phyloP scores from a whole-genome alignment of 257 asterid genomes.

The Nicotiana knightiana region DNA sequence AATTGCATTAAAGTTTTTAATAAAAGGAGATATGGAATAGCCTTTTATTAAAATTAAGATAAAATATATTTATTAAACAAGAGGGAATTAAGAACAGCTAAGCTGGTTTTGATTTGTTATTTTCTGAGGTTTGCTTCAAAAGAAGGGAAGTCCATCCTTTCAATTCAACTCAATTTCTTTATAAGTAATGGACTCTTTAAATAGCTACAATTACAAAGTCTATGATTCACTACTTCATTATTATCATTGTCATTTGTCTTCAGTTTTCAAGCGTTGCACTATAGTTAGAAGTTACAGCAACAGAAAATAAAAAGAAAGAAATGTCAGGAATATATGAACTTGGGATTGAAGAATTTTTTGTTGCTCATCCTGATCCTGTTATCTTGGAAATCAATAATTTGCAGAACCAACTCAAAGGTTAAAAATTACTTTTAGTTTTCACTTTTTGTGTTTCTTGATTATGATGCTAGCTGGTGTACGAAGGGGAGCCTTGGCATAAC shows the following conservation, averaged over 20 bases:
- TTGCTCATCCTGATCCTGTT: conserved; percentile 55
- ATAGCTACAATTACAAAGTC: neutral
- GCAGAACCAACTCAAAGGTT: conserved; percentile 80
- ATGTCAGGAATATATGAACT: conserved; percentile 39
- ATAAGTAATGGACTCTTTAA: conserved; percentile 30
- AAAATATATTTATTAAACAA: too few species aligned
- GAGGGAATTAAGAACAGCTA: conserved; percentile 11
- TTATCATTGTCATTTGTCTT: neutral
- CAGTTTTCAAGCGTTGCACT: neutral
- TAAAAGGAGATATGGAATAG: neutral
- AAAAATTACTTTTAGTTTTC: conserved; percentile 8
- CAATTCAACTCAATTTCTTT: conserved; percentile 52
- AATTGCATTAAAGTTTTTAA: neutral
- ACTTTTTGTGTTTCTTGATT: neutral
- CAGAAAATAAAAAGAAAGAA: conserved; percentile 5
- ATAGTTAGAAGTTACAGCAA: conserved; percentile 7
- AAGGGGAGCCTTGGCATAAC: too few species aligned
- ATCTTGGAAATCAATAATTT: conserved; percentile 64
- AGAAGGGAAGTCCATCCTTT: conserved; percentile 16
- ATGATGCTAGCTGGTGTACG: neutral
- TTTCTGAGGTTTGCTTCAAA: conserved; percentile 65
- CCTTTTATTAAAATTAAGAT: neutral
- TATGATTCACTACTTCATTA: conserved; percentile 16
- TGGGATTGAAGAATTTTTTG: conserved; percentile 33
- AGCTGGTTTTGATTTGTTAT: conserved; percentile 35